A percentile compares a stretch with the other conserved stretches of the same genome.
These are phyloP conservation scores for Jimgerdemannia flammicorona DNA, from an alignment of 192 early-diverging fungal genomes.

Conservation along the genomic window DNA sequence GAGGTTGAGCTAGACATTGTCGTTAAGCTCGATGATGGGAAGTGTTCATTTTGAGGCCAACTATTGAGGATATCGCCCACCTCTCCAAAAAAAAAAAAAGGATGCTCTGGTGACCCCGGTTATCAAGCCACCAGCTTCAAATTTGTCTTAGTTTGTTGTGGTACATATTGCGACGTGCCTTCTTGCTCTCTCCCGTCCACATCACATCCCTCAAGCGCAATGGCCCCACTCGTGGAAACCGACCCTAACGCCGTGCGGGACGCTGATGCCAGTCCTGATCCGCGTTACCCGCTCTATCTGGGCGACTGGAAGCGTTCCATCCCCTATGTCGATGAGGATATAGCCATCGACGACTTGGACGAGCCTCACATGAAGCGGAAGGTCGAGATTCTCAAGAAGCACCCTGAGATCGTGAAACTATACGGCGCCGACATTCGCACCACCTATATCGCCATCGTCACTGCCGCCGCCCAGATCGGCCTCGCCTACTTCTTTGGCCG, in stretches of 20 bases:
- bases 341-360: constrained; percentile 84
- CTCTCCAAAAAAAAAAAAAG: too few relatives aligned
- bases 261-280: constrained; percentile 40
- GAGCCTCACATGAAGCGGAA: constrained; percentile 94
- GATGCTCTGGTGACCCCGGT: too few relatives aligned
- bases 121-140: too few relatives aligned
- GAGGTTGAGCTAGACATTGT: too few relatives aligned
- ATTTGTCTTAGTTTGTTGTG: too few relatives aligned
- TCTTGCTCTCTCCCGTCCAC: too few relatives aligned
- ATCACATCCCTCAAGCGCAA: not conserved
- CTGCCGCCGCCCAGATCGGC: constrained; percentile 67
- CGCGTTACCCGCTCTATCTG: constrained; percentile 73
- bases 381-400: constrained; percentile 77
- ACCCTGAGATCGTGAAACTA: constrained; percentile 86
- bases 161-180: too few relatives aligned
- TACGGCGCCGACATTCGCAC: constrained; percentile 83
- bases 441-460: constrained; percentile 61
- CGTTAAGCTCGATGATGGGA: too few relatives aligned
- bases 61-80: too few relatives aligned
- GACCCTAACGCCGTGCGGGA: not conserved
- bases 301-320: constrained; percentile 83
- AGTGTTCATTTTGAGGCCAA: too few relatives aligned
- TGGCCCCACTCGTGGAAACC: not conserved
- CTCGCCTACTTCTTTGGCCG: constrained; percentile 77
- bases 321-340: constrained; percentile 64